Percentiles rank a stretch among this genome's conserved stretches.
phyloP scores from a whole-genome alignment of 768 basidiomycete species.

The Suillus tomentosus region DNA sequence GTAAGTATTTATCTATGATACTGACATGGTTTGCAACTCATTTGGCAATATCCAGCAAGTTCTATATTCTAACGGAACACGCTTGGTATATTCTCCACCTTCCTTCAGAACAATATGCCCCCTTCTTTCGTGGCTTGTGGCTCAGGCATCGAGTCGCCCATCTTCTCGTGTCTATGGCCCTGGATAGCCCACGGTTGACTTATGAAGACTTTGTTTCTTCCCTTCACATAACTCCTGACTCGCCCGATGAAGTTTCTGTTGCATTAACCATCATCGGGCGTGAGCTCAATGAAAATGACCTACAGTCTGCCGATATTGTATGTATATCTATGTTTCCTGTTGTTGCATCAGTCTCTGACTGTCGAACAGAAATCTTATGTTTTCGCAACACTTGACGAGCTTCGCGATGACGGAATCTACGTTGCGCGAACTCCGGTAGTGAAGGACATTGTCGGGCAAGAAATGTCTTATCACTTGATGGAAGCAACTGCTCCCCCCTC shows the following conservation, averaged over 20 bases:
- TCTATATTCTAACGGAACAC: constrained; percentile 60
- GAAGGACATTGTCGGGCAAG: constrained; percentile 32
- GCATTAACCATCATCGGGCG: constrained; percentile 45
- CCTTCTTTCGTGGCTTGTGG: constrained; percentile 51
- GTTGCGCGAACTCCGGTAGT: constrained; percentile 45
- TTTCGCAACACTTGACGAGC: constrained; percentile 37
- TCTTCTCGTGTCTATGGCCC: constrained; percentile 42
- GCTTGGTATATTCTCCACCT: constrained; percentile 72
- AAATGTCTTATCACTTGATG: constrained; percentile 25
- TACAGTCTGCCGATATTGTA: constrained; percentile 50
- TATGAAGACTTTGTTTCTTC: constrained; percentile 42
- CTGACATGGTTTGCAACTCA: not conserved
- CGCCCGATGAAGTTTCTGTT: constrained; percentile 33
- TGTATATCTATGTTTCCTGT: constrained; percentile 22
- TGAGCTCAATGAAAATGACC: constrained; percentile 41
- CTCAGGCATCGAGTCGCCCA: constrained; percentile 51
- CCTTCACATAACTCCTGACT: constrained; percentile 33
- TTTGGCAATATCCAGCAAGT: constrained; percentile 45
- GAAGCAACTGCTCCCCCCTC: constrained; percentile 19
- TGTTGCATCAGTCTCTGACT: not conserved
- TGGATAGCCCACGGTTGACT: constrained; percentile 37
- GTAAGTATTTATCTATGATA: constrained; percentile 34
- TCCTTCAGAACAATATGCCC: constrained; percentile 48
- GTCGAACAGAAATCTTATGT: constrained; percentile 47
- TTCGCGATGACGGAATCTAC: constrained; percentile 37